Evolutionary conservation across 2,329 filamentous ascomycete species (phyloP).

Genomic region (Penicillium sp.): DNA sequence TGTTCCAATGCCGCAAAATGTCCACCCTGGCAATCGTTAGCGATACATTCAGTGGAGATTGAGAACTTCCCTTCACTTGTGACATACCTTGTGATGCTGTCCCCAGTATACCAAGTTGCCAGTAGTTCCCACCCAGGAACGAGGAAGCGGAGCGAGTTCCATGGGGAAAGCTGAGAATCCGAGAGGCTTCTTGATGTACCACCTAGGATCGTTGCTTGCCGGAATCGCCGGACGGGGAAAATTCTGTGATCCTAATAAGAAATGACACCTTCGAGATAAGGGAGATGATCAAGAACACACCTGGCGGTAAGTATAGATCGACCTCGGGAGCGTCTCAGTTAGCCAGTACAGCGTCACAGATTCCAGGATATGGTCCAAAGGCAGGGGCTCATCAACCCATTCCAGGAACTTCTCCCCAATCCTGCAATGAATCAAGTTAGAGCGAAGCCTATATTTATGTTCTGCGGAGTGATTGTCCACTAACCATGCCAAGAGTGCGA

Average conservation of each 20-base stretch:
- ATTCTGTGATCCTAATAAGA: slow-evolving; percentile 7
- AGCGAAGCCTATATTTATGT: background rate
- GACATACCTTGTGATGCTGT: slow-evolving; percentile 34
- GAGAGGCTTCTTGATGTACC: slow-evolving; percentile 45
- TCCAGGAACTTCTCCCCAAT: slow-evolving; percentile 40
- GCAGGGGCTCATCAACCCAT: slow-evolving; percentile 37
- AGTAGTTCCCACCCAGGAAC: slow-evolving; percentile 35
- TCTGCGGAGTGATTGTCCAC: background rate
- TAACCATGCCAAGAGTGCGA: slow-evolving; percentile 35
- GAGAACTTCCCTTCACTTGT: no score
- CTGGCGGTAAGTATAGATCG: slow-evolving; percentile 35
- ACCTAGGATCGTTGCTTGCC: slow-evolving; percentile 22
- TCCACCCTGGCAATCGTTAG: slow-evolving; percentile 42
- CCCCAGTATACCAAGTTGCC: slow-evolving; percentile 41
- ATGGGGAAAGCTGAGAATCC: slow-evolving; percentile 48
- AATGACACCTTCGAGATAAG: background rate
- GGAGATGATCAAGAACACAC: slow-evolving; percentile 13
- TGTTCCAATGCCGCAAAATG: slow-evolving; percentile 53
- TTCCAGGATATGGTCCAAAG: slow-evolving; percentile 33
- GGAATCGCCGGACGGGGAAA: slow-evolving; percentile 19
- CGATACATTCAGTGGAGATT: no score
- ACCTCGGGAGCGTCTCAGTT: slow-evolving; percentile 37
- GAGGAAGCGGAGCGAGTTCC: slow-evolving; percentile 44
- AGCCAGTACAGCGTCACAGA: slow-evolving; percentile 40
- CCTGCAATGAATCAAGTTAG: slow-evolving; percentile 27